Evolutionary conservation across 805 yeast genomes (phyloP).

Genomic region (Kuraishia molischiana): DNA sequence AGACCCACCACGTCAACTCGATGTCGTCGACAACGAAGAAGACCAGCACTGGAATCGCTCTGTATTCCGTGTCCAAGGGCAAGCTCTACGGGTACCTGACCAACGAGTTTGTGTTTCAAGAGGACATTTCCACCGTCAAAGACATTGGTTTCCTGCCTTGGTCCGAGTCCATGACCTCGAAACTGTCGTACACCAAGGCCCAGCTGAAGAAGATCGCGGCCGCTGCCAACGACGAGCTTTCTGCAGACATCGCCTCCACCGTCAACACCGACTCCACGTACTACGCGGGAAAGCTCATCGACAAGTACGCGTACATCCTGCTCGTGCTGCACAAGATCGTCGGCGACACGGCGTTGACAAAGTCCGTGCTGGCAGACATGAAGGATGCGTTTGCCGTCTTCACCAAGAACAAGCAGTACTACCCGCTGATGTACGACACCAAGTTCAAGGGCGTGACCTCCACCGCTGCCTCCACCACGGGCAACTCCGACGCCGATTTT

Average conservation of each 20-base stretch:
- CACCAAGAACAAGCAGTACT: slow-evolving; percentile 29
- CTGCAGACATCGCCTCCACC: slow-evolving; percentile 32
- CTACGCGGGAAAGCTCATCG: slow-evolving; percentile 42
- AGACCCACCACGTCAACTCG: slow-evolving; percentile 41
- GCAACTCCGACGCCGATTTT: slow-evolving; percentile 36
- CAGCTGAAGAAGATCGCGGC: slow-evolving; percentile 33
- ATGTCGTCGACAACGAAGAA: slow-evolving; percentile 21
- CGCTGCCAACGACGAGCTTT: slow-evolving; percentile 33
- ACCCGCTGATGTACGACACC: slow-evolving; percentile 47
- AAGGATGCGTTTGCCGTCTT: slow-evolving; percentile 33
- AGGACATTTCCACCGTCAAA: slow-evolving; percentile 21
- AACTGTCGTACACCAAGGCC: slow-evolving; percentile 28
- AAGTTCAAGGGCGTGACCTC: slow-evolving; percentile 49
- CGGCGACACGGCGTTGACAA: slow-evolving; percentile 29
- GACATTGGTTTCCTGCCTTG: slow-evolving; percentile 25
- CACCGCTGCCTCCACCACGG: slow-evolving; percentile 28
- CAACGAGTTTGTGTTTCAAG: slow-evolving; percentile 24
- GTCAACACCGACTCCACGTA: slow-evolving; percentile 34
- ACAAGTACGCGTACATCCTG: slow-evolving; percentile 47
- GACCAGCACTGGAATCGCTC: slow-evolving; percentile 28
- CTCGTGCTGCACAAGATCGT: slow-evolving; percentile 40
- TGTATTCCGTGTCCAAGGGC: slow-evolving; percentile 43
- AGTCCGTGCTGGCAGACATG: slow-evolving; percentile 38
- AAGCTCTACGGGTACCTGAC: slow-evolving; percentile 35
- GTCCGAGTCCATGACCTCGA: slow-evolving; percentile 8